Conservation (phyloP, 495 filamentous ascomycete species). For the Penicillium ucsense region DNA sequence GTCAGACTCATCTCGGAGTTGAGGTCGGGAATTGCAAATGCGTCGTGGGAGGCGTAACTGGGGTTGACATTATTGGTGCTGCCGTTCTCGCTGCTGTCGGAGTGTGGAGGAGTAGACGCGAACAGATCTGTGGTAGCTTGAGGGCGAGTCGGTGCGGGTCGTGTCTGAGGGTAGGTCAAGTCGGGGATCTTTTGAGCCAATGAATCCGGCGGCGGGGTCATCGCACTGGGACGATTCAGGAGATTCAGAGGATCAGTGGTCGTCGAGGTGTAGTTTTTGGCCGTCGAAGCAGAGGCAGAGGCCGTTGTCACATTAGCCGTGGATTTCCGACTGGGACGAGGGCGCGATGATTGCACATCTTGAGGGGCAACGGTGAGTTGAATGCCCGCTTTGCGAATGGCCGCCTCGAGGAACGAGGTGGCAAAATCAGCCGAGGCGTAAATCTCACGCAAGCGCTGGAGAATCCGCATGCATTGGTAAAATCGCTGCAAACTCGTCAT, state of each 20-base stretch:
- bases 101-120: constrained; percentile 35
- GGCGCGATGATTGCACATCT: constrained; percentile 23
- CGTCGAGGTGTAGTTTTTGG: neutral
- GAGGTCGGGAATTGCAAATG: constrained; percentile 26
- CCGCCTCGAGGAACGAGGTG: constrained; percentile 74
- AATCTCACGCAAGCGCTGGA: constrained; percentile 69
- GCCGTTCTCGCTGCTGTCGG: constrained; percentile 37
- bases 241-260: constrained; percentile 13
- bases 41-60: constrained; percentile 17
- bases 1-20: constrained; percentile 33
- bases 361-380: constrained; percentile 35
- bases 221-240: constrained; percentile 20
- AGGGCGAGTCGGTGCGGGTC: constrained; percentile 8
- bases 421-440: constrained; percentile 84
- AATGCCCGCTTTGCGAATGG: constrained; percentile 71
- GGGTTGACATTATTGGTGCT: constrained; percentile 36
- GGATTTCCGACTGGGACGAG: constrained; percentile 1
- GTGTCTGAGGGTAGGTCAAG: constrained; percentile 29
- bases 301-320: neutral
- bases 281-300: neutral
- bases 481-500: constrained; percentile 65
- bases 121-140: constrained; percentile 17
- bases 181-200: constrained; percentile 36
- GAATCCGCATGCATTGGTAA: constrained; percentile 75
- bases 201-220: constrained; percentile 38